Evolutionary conservation across 2,329 filamentous ascomycete genomes (phyloP).

Genomic region (Botrytis hyacinthi): DNA sequence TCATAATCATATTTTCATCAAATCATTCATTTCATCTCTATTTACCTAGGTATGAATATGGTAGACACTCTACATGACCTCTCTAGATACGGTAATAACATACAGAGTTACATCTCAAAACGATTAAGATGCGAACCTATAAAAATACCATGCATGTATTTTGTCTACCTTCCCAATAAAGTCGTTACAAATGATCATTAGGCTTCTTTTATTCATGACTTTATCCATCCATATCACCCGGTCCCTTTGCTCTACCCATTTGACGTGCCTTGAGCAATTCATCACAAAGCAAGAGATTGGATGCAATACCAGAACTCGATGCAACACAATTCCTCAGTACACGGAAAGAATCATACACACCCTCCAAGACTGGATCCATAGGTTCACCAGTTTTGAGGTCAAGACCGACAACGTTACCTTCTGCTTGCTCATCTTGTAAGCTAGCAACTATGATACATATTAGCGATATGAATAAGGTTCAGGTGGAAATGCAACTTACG

Average conservation of each 20-base stretch:
- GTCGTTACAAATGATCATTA: conserved; percentile 18
- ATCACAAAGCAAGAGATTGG: conserved; percentile 91
- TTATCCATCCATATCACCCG: conserved; percentile 61
- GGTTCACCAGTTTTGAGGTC: conserved; percentile 84
- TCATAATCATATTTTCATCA: neutral
- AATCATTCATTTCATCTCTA: conserved; percentile 11
- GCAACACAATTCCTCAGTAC: conserved; percentile 92
- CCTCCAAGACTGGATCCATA: conserved; percentile 91
- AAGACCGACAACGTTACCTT: conserved; percentile 83
- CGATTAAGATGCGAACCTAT: neutral
- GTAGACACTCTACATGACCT: conserved; percentile 1
- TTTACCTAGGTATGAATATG: conserved; percentile 4
- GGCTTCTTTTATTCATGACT: conserved; percentile 18
- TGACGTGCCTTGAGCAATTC: conserved; percentile 97
- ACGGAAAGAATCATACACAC: conserved; percentile 94
- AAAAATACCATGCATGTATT: conserved; percentile 1
- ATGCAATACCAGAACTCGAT: conserved; percentile 91
- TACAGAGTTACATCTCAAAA: conserved; percentile 11
- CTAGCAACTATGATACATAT: conserved; percentile 62
- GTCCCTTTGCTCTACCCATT: conserved; percentile 70
- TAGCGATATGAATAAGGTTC: conserved; percentile 24
- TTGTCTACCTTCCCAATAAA: conserved; percentile 4
- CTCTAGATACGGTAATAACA: conserved; percentile 1
- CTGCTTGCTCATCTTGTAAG: conserved; percentile 79
- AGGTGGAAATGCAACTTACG: conserved; percentile 55